Percentiles rank a stretch among this genome's conserved stretches.
These are phyloP conservation scores for Tetrapyrgos nigripes DNA, from an alignment of 1,284 basidiomycete genomes.

Conservation along the genomic window DNA sequence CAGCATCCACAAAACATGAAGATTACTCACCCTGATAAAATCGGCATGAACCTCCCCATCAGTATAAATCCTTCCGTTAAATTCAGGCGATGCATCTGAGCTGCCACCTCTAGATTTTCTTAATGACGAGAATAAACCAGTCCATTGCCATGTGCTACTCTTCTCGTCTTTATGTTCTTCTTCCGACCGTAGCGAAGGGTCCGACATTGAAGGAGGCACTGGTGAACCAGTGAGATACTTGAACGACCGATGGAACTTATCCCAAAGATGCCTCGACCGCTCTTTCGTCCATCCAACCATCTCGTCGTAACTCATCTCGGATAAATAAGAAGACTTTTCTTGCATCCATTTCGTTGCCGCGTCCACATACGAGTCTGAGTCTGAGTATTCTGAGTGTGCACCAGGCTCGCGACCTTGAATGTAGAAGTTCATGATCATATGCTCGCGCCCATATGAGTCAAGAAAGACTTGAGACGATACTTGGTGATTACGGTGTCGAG, in stretches of 20 bases:
- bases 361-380: constrained; percentile 47
- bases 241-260: constrained; percentile 62
- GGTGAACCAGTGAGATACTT: constrained; percentile 72
- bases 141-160: constrained; percentile 58
- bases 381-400: constrained; percentile 26
- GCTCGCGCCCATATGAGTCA: constrained; percentile 75
- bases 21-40: constrained; percentile 65
- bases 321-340: constrained; percentile 44
- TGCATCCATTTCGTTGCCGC: constrained; percentile 48
- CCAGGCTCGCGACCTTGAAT: constrained; percentile 59
- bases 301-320: constrained; percentile 62
- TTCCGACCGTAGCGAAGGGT: constrained; percentile 19
- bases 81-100: constrained; percentile 35
- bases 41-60: constrained; percentile 84
- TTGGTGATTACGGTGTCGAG: constrained; percentile 80
- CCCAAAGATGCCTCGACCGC: constrained; percentile 43
- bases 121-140: constrained; percentile 73
- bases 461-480: constrained; percentile 76
- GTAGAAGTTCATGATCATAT: constrained; percentile 83
- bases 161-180: constrained; percentile 37
- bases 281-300: constrained; percentile 51
- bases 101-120: constrained; percentile 48
- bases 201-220: constrained; percentile 39
- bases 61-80: constrained; percentile 54
- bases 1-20: constrained; percentile 7